These are phyloP conservation scores for Neurospora africana DNA, from an alignment of 495 filamentous ascomycete species.

Conservation along the genomic window DNA sequence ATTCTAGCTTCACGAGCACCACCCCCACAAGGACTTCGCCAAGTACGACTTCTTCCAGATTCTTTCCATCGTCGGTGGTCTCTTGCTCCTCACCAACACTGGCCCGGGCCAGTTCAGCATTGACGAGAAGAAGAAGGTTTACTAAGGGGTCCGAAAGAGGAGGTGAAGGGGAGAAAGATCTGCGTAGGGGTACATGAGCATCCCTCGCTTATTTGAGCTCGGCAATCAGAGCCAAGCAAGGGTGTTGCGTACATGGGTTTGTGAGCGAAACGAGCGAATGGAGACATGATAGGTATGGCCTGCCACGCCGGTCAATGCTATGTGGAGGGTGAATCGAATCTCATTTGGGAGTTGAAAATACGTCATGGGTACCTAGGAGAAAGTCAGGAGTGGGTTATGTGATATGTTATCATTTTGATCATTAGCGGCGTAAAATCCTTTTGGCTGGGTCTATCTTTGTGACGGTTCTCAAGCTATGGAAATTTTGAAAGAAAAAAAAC, in stretches of 20 bases:
- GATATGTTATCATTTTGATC: neutral
- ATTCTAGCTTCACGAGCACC: slow-evolving; percentile 82
- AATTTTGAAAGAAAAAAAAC: neutral
- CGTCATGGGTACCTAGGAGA: neutral
- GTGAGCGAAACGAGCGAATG: neutral
- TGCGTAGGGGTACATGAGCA: neutral
- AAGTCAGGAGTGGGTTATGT: neutral
- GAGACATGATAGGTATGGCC: neutral
- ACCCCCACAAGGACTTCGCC: slow-evolving; percentile 98
- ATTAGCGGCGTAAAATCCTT: neutral
- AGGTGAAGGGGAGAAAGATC: neutral
- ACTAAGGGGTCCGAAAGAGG: slow-evolving; percentile 40
- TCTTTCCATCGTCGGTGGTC: slow-evolving; percentile 92
- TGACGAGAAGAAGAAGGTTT: slow-evolving; percentile 99
- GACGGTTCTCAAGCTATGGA: neutral
- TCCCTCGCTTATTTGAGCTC: neutral
- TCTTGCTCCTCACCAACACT: slow-evolving; percentile 94
- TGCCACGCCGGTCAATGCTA: neutral
- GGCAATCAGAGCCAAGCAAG: neutral
- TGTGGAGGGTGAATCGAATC: neutral
- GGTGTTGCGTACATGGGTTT: neutral
- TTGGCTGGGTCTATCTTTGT: neutral
- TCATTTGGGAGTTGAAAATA: neutral
- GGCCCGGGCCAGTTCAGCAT: slow-evolving; percentile 94
- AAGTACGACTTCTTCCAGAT: slow-evolving; percentile 99